phyloP scores from a whole-genome alignment of 371 early-diverging fungal species.

The Actinomucor elegans region DNA sequence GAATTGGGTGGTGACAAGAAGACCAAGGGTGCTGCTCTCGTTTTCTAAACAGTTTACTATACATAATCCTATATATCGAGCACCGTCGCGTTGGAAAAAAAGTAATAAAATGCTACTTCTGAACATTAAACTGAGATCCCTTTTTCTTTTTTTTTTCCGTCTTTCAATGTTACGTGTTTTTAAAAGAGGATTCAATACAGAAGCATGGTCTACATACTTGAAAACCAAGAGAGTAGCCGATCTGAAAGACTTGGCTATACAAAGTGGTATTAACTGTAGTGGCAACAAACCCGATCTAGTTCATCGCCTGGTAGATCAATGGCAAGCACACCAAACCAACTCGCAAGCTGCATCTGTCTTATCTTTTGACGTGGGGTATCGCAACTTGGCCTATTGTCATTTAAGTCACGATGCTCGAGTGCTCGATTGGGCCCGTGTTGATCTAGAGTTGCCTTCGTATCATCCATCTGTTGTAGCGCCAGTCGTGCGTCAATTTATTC shows the following conservation, averaged over 20 bases:
- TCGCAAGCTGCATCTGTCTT: slow-evolving; percentile 38
- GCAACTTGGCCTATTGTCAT: slow-evolving; percentile 67
- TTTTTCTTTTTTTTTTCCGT: neutral
- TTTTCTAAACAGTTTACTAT: slow-evolving; percentile 69
- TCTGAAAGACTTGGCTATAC: slow-evolving; percentile 15
- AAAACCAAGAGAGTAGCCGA: slow-evolving; percentile 8
- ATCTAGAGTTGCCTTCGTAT: slow-evolving; percentile 31
- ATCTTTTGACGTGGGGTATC: slow-evolving; percentile 74
- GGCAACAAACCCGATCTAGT: slow-evolving; percentile 25
- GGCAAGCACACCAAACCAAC: neutral
- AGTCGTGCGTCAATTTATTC: slow-evolving; percentile 25
- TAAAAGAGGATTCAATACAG: neutral
- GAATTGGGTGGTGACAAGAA: slow-evolving; percentile 99
- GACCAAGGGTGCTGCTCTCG: slow-evolving; percentile 73
- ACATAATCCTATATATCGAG: neutral
- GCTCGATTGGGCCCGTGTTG: slow-evolving; percentile 43
- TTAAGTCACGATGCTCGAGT: slow-evolving; percentile 34
- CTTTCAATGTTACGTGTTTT: neutral
- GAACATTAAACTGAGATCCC: too few species aligned
- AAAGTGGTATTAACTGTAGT: slow-evolving; percentile 13
- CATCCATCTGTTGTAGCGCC: slow-evolving; percentile 38
- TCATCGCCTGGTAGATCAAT: slow-evolving; percentile 15
- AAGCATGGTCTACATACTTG: neutral
- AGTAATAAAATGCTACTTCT: too few species aligned
- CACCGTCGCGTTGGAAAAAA: too few species aligned